Conservation (phyloP, 2,329 filamentous ascomycete genomes). For the Pleoardoris graminearum region DNA sequence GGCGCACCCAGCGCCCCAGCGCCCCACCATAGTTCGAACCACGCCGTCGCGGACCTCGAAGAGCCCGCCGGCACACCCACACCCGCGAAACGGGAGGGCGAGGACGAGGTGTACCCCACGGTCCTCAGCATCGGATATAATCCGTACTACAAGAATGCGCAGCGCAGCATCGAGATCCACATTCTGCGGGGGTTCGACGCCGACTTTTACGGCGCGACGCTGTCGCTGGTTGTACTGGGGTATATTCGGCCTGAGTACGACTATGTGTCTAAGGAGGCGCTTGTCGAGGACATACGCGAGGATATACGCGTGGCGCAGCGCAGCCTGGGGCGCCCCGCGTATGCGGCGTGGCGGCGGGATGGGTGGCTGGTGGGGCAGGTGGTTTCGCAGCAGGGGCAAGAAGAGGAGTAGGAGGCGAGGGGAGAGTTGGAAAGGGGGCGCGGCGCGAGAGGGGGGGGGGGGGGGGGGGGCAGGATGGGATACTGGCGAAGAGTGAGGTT, state of each 20-base stretch:
- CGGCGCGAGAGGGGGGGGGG: slow-evolving; percentile 10
- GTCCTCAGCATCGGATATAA: slow-evolving; percentile 71
- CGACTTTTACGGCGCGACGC: slow-evolving; percentile 83
- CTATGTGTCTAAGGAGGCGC: slow-evolving; percentile 79
- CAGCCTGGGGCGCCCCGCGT: slow-evolving; percentile 71
- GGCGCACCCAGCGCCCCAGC: slow-evolving; percentile 17
- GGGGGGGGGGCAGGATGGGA: not conserved
- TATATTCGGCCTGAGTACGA: slow-evolving; percentile 89
- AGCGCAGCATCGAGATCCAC: slow-evolving; percentile 86
- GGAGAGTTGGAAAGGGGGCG: slow-evolving; percentile 4
- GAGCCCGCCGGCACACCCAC: slow-evolving; percentile 16
- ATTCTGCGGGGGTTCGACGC: slow-evolving; percentile 74
- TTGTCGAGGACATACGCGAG: slow-evolving; percentile 84
- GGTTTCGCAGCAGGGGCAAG: slow-evolving; percentile 1
- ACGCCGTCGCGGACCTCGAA: slow-evolving; percentile 33
- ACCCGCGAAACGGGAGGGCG: too few relatives aligned
- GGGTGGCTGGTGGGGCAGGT: slow-evolving; percentile 41
- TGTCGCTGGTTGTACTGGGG: slow-evolving; percentile 80
- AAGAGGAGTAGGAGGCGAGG: slow-evolving; percentile 7
- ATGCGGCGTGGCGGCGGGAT: slow-evolving; percentile 56
- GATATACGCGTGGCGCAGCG: slow-evolving; percentile 82
- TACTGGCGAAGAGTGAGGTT: slow-evolving; percentile 2
- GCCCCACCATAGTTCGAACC: slow-evolving; percentile 23
- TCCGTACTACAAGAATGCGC: slow-evolving; percentile 92
- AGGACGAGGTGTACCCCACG: slow-evolving; percentile 30